Conservation (phyloP, 2,329 filamentous ascomycete genomes). For the Metarhizium sp. region DNA sequence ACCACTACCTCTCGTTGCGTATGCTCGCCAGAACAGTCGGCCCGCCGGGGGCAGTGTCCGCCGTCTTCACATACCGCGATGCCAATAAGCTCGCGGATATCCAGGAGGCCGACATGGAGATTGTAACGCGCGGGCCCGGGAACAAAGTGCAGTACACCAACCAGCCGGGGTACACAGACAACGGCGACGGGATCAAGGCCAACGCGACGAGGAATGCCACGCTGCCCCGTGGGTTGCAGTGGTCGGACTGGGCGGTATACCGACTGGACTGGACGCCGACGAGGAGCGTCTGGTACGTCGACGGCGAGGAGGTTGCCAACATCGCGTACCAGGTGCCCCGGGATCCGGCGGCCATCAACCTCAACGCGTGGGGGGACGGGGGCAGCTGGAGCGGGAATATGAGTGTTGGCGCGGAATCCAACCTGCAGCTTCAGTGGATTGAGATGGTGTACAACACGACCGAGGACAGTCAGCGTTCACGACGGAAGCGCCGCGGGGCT, state of each 20-base stretch:
- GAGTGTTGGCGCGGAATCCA: constrained; percentile 37
- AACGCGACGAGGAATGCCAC: constrained; percentile 38
- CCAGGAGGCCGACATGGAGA: constrained; percentile 44
- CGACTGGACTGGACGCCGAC: constrained; percentile 50
- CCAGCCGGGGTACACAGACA: constrained; percentile 39
- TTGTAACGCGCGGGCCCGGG: constrained; percentile 36
- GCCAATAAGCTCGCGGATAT: constrained; percentile 25
- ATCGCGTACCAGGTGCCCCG: constrained; percentile 47
- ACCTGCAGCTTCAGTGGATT: constrained; percentile 53
- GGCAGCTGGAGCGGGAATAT: constrained; percentile 52
- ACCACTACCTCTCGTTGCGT: constrained; percentile 28
- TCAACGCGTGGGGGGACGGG: constrained; percentile 55
- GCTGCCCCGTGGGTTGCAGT: constrained; percentile 31
- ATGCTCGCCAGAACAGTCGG: constrained; percentile 43
- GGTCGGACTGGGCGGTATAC: constrained; percentile 49
- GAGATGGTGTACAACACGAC: constrained; percentile 47
- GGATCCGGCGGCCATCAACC: constrained; percentile 40
- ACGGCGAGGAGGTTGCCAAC: constrained; percentile 38
- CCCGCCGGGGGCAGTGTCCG: constrained; percentile 37
- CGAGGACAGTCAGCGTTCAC: not conserved
- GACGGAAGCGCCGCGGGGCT: not conserved
- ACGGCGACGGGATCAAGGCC: constrained; percentile 27
- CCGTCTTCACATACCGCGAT: constrained; percentile 43
- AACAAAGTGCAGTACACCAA: constrained; percentile 48
- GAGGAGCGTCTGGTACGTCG: constrained; percentile 45